phyloP scores from a whole-genome alignment of 345 rosid species.

The Iberis pinnata region DNA sequence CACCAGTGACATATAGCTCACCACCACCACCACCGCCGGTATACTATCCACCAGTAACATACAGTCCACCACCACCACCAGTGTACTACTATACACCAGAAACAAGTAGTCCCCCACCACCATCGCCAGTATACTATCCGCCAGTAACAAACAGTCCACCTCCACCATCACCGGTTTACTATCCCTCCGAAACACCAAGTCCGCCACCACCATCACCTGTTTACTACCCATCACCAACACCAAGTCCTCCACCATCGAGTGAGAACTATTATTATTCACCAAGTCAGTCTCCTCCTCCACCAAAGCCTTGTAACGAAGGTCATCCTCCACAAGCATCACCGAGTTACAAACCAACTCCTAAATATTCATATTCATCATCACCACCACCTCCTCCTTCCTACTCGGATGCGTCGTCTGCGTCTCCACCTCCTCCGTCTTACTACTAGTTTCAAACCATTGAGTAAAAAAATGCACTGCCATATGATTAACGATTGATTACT shows the following conservation, averaged over 20 bases:
- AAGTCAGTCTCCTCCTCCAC: constrained; percentile 33
- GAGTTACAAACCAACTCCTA: constrained; percentile 30
- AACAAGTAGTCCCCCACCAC: constrained; percentile 24
- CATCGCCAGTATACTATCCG: constrained; percentile 20
- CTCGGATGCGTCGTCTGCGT: constrained; percentile 40
- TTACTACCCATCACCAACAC: constrained; percentile 20
- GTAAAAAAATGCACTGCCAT: constrained; percentile 16
- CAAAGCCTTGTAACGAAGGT: constrained; percentile 18
- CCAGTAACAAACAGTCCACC: constrained; percentile 8
- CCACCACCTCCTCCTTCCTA: constrained; percentile 28
- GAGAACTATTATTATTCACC: constrained; percentile 25
- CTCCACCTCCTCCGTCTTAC: constrained; percentile 51
- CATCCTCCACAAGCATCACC: constrained; percentile 35
- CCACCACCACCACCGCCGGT: constrained; percentile 36
- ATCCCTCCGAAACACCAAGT: constrained; percentile 1
- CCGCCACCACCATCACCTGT: constrained; percentile 32
- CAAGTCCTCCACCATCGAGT: constrained; percentile 24
- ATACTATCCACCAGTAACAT: constrained; percentile 25
- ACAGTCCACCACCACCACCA: constrained; percentile 32
- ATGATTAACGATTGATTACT: constrained; percentile 24
- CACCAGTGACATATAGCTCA: constrained; percentile 2
- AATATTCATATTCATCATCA: constrained; percentile 32
- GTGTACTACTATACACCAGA: constrained; percentile 21
- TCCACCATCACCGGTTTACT: constrained; percentile 23
- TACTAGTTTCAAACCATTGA: constrained; percentile 33